These are phyloP conservation scores for Hansenula anomala DNA, from an alignment of 1,139 yeast genomes.

Conservation along the genomic window DNA sequence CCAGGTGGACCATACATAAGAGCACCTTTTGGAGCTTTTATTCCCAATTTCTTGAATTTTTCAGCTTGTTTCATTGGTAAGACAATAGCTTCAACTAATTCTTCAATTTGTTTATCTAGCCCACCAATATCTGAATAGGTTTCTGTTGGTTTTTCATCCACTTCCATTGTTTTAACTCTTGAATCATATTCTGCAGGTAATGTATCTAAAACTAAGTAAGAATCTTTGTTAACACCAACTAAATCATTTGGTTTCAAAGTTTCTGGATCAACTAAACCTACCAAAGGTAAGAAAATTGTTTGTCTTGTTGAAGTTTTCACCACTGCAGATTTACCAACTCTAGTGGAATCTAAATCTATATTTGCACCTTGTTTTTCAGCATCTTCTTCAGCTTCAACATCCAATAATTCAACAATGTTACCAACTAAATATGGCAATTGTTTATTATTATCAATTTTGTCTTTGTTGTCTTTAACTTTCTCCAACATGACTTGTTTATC, in stretches of 20 bases:
- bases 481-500: slow-evolving; percentile 92
- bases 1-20: slow-evolving; percentile 99
- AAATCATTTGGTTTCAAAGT: slow-evolving; percentile 90
- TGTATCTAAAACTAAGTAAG: slow-evolving; percentile 88
- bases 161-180: slow-evolving; percentile 98
- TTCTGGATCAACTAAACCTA: slow-evolving; percentile 90
- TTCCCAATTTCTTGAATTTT: slow-evolving; percentile 86
- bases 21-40: slow-evolving; percentile 97
- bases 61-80: slow-evolving; percentile 98
- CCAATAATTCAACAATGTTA: slow-evolving; percentile 92
- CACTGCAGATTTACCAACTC: slow-evolving; percentile 96
- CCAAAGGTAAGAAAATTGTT: slow-evolving; percentile 92
- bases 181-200: slow-evolving; percentile 97
- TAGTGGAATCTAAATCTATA: slow-evolving; percentile 86
- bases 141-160: slow-evolving; percentile 96
- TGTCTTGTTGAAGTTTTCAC: slow-evolving; percentile 97
- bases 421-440: slow-evolving; percentile 96
- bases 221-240: slow-evolving; percentile 97
- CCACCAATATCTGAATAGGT: slow-evolving; percentile 98
- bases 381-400: slow-evolving; percentile 83
- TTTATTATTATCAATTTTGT: slow-evolving; percentile 91
- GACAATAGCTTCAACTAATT: slow-evolving; percentile 95
- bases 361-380: slow-evolving; percentile 77
- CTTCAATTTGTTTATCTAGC: slow-evolving; percentile 95
- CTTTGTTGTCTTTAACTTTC: slow-evolving; percentile 92